Evolutionary conservation across 2,329 filamentous ascomycete genomes (phyloP).

Genomic region (Ophiocordyceps camponoti-saundersi): DNA sequence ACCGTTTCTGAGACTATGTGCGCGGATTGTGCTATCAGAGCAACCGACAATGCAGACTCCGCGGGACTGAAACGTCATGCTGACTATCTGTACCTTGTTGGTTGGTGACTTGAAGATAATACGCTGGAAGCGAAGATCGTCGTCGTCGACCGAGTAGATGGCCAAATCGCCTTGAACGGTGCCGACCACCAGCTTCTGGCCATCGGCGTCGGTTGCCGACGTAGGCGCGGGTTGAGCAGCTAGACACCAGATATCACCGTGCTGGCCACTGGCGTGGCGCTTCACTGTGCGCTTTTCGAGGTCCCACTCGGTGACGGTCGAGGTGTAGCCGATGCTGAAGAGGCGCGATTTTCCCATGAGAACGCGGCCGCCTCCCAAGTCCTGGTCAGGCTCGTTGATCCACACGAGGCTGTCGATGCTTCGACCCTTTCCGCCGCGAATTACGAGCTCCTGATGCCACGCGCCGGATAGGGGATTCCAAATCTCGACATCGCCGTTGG

Average conservation of each 20-base stretch:
- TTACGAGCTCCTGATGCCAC: conserved; percentile 82
- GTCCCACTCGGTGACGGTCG: conserved; percentile 90
- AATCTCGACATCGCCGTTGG: conserved; percentile 93
- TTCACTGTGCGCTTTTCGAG: conserved; percentile 60
- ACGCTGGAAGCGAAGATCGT: conserved; percentile 64
- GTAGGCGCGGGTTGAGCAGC: conserved; percentile 49
- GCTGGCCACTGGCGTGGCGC: conserved; percentile 76
- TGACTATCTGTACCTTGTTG: conserved; percentile 79
- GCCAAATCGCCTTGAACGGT: conserved; percentile 85
- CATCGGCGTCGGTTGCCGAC: conserved; percentile 6
- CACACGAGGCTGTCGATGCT: conserved; percentile 84
- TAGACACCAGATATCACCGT: conserved; percentile 94
- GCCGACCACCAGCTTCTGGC: conserved; percentile 58
- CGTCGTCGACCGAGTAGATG: conserved; percentile 71
- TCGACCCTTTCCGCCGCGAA: conserved; percentile 67
- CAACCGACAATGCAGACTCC: conserved; percentile 77
- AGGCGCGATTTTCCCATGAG: conserved; percentile 61
- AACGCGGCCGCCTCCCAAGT: conserved; percentile 42
- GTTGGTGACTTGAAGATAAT: conserved; percentile 60
- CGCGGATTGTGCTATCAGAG: conserved; percentile 87
- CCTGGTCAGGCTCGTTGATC: conserved; percentile 71
- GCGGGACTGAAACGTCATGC: conserved; percentile 75
- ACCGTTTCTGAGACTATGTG: conserved; percentile 73
- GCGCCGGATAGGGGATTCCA: conserved; percentile 75
- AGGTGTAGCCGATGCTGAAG: conserved; percentile 93